Evolutionary conservation across 2,329 filamentous ascomycete genomes (phyloP).

Genomic region (Sarocladium strictum): DNA sequence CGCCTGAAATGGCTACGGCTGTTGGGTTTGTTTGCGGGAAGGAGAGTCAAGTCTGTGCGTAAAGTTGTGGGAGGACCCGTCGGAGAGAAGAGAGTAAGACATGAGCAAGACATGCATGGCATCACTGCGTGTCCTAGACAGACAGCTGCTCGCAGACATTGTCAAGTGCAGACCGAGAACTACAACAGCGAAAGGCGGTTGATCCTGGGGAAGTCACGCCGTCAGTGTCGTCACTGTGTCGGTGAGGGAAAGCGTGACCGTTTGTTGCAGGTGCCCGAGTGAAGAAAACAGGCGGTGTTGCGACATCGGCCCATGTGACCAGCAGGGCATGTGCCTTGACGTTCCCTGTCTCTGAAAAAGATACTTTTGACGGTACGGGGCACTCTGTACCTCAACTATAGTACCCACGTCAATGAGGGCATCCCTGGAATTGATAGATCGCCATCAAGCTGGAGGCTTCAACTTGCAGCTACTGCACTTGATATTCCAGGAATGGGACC

Average conservation of each 20-base stretch:
- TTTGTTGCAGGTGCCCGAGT: neutral
- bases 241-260: neutral
- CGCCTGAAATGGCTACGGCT: neutral
- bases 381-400: neutral
- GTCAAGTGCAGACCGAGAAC: neutral
- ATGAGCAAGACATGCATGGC: conserved; percentile 7
- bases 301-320: conserved; percentile 7
- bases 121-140: conserved; percentile 3
- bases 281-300: neutral
- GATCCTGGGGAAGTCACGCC: neutral
- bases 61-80: neutral
- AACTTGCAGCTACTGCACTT: neutral
- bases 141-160: conserved; percentile 3
- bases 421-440: neutral
- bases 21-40: neutral
- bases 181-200: neutral
- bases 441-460: no score
- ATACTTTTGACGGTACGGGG: neutral
- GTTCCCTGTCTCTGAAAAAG: neutral
- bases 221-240: conserved; percentile 8
- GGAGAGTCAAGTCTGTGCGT: conserved; percentile 5
- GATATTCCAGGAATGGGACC: neutral
- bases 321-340: neutral
- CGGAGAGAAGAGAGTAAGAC: conserved; percentile 1
- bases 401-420: neutral